phyloP scores from a whole-genome alignment of 2,329 filamentous ascomycete genomes.

The Ustulina deusta region DNA sequence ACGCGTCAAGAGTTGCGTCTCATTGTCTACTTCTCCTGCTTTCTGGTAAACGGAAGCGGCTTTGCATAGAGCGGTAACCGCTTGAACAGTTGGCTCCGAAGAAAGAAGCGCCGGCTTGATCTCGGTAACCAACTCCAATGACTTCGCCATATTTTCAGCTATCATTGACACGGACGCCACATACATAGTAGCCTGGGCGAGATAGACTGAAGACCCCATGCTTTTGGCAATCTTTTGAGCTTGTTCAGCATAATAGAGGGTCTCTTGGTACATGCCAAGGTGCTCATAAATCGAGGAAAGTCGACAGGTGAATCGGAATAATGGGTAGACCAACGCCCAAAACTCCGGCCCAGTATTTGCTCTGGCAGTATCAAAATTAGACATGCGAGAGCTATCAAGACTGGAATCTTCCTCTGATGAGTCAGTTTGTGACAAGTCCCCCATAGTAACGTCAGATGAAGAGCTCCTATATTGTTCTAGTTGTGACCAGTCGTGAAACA shows the following conservation, averaged over 20 bases:
- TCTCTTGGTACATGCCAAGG: conserved; percentile 88
- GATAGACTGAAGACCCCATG: conserved; percentile 71
- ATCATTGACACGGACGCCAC: conserved; percentile 67
- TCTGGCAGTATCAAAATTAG: conserved; percentile 40
- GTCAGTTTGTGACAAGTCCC: conserved; percentile 47
- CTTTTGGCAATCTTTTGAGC: conserved; percentile 80
- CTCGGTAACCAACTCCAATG: conserved; percentile 65
- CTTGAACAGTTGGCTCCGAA: conserved; percentile 58
- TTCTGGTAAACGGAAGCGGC: conserved; percentile 68
- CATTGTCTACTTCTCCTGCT: conserved; percentile 59
- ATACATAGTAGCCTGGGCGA: conserved; percentile 66
- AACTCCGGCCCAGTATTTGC: conserved; percentile 71
- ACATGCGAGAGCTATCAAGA: conserved; percentile 47
- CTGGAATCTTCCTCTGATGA: conserved; percentile 46
- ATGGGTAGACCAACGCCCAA: conserved; percentile 81
- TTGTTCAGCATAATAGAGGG: conserved; percentile 87
- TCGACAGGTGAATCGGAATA: conserved; percentile 78
- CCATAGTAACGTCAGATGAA: conserved; percentile 36
- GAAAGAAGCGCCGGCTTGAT: conserved; percentile 64
- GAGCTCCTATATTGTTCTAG: conserved; percentile 57
- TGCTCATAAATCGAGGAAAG: conserved; percentile 84
- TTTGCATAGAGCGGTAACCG: conserved; percentile 64
- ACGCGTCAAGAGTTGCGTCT: conserved; percentile 58
- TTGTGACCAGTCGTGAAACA: conserved; percentile 68
- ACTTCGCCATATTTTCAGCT: conserved; percentile 70